Percentiles rank a stretch among this genome's conserved stretches.
phyloP scores from a whole-genome alignment of 164 flowering plant species.

The Nymphaea thermarum region DNA sequence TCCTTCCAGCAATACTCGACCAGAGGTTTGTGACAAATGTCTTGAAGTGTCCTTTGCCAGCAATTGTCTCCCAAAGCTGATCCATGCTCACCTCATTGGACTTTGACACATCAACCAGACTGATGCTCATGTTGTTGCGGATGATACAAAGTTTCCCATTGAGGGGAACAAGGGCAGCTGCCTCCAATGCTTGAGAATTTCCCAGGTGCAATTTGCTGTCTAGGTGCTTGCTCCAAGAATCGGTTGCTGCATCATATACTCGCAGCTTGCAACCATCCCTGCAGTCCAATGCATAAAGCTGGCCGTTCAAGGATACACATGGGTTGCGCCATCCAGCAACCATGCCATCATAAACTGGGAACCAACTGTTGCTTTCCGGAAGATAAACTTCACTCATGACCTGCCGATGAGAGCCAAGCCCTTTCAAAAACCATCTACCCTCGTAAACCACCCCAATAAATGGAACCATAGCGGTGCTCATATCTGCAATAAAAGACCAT shows the following conservation, averaged over 20 bases:
- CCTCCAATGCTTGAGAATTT: slow-evolving; percentile 74
- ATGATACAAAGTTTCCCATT: slow-evolving; percentile 90
- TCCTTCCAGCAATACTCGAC: slow-evolving; percentile 41
- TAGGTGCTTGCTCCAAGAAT: slow-evolving; percentile 73
- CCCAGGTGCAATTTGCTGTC: slow-evolving; percentile 90
- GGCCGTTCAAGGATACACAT: slow-evolving; percentile 63
- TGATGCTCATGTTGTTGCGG: slow-evolving; percentile 95
- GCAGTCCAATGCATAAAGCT: slow-evolving; percentile 79
- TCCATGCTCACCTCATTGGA: slow-evolving; percentile 51
- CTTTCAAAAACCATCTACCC: slow-evolving; percentile 84
- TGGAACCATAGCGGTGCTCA: slow-evolving; percentile 96
- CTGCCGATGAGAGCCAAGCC: slow-evolving; percentile 69
- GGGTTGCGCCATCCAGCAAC: slow-evolving; percentile 93
- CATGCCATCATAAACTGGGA: slow-evolving; percentile 61
- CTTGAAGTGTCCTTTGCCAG: slow-evolving; percentile 9
- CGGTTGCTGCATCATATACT: slow-evolving; percentile 55
- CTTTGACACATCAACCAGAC: slow-evolving; percentile 70
- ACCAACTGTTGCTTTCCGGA: slow-evolving; percentile 69
- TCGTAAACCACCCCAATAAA: slow-evolving; percentile 80
- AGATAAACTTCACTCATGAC: slow-evolving; percentile 84
- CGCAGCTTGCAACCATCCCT: slow-evolving; percentile 88
- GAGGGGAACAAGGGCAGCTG: slow-evolving; percentile 86
- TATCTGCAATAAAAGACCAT: slow-evolving; percentile 74
- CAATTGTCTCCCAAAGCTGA: slow-evolving; percentile 17
- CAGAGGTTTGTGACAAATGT: slow-evolving; percentile 6